Evolutionary conservation across 164 flowering plant genomes (phyloP).

Genomic region (Santalum album): DNA sequence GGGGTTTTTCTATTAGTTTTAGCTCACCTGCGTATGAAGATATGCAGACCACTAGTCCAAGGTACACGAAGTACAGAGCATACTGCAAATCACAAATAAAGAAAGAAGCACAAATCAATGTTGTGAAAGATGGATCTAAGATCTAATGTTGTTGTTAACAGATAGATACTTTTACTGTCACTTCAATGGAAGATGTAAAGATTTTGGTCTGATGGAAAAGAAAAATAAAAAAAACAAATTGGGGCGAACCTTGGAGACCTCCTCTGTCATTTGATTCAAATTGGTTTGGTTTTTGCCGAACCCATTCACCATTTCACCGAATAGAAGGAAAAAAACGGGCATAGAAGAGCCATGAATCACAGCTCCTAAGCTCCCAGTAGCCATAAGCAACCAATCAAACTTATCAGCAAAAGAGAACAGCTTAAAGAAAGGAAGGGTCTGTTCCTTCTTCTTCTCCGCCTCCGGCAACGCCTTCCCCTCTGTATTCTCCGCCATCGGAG

Average conservation of each 20-base stretch:
- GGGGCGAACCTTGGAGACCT: conserved; percentile 70
- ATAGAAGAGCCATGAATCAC: conserved; percentile 89
- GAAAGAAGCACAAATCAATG: conserved; percentile 4
- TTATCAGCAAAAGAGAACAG: conserved; percentile 89
- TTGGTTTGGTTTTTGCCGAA: conserved; percentile 82
- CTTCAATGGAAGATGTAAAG: background rate
- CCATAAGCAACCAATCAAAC: conserved; percentile 69
- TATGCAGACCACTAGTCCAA: conserved; percentile 78
- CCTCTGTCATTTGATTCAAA: conserved; percentile 61
- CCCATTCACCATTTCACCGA: conserved; percentile 93
- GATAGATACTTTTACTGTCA: no score
- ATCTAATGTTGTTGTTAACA: conserved; percentile 5
- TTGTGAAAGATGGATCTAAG: conserved; percentile 22
- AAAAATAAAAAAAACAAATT: background rate
- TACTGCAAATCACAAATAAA: conserved; percentile 50
- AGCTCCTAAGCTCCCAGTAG: conserved; percentile 77
- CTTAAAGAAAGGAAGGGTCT: conserved; percentile 67
- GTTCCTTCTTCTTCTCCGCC: conserved; percentile 84
- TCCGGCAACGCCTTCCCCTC: conserved; percentile 48
- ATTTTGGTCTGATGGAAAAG: background rate
- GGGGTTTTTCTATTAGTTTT: background rate
- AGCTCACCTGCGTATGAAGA: conserved; percentile 84
- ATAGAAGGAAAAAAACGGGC: conserved; percentile 90
- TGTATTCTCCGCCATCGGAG: conserved; percentile 50
- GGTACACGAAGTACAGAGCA: conserved; percentile 85